These are phyloP conservation scores for Ormosia emarginata DNA, from an alignment of 306 rosid species.

Conservation along the genomic window DNA sequence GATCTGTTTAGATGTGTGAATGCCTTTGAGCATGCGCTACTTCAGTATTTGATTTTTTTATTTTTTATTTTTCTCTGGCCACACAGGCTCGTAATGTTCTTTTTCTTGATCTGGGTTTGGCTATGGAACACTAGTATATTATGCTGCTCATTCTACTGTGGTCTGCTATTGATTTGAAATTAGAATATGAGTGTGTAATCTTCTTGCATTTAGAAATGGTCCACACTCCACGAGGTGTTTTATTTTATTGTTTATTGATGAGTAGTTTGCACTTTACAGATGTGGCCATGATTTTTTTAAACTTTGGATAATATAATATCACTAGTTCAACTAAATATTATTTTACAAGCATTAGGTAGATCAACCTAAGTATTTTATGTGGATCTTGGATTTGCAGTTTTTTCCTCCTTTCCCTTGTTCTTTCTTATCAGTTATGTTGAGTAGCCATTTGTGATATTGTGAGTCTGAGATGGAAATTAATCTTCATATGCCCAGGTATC, in stretches of 20 bases:
- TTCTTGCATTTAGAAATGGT: neutral
- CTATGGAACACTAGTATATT: neutral
- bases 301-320: neutral
- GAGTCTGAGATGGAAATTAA: conserved; percentile 10
- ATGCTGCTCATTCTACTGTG: neutral
- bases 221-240: no score
- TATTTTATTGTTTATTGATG: neutral
- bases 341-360: neutral
- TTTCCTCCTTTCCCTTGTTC: neutral
- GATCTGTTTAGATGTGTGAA: conserved; percentile 42
- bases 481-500: conserved; percentile 40
- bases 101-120: conserved; percentile 18
- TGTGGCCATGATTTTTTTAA: neutral
- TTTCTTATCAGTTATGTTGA: neutral
- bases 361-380: neutral
- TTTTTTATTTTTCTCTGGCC: neutral
- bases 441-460: neutral
- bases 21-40: neutral
- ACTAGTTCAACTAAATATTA: neutral
- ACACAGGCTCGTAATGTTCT: neutral
- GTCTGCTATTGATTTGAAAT: neutral
- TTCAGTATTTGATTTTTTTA: neutral
- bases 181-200: neutral
- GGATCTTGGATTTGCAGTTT: conserved; percentile 8
- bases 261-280: neutral